Conservation (phyloP, 1,139 yeast species). For the Diutina rugosa region DNA sequence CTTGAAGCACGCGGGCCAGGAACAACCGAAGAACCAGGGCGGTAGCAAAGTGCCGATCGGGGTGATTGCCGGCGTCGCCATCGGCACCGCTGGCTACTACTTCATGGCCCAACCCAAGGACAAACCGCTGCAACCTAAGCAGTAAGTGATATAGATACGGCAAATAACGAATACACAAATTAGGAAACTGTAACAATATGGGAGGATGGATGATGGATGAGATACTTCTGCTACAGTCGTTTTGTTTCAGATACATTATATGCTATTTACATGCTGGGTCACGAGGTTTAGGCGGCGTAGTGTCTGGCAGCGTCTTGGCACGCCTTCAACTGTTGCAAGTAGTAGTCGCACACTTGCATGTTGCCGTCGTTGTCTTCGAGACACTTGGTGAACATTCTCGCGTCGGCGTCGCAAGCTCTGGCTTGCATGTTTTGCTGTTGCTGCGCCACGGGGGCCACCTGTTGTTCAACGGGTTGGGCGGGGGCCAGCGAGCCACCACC, state of each 20-base stretch:
- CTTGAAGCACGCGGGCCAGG: background rate
- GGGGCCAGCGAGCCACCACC: conserved; percentile 63
- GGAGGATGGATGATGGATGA: background rate
- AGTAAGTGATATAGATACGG: background rate
- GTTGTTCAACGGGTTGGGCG: conserved; percentile 36
- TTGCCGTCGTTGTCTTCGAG: conserved; percentile 86
- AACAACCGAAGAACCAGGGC: background rate
- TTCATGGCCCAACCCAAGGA: background rate
- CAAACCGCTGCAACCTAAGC: background rate
- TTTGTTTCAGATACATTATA: background rate
- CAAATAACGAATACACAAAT: background rate
- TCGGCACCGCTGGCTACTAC: background rate
- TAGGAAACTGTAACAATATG: background rate
- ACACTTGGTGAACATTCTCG: conserved; percentile 91
- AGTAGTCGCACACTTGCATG: conserved; percentile 94
- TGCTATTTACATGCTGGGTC: background rate
- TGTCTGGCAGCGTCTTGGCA: conserved; percentile 90
- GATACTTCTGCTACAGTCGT: background rate
- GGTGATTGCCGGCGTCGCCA: background rate
- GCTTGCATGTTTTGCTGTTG: conserved; percentile 35
- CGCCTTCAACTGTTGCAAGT: conserved; percentile 91
- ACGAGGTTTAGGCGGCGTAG: conserved; percentile 27
- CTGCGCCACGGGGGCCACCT: conserved; percentile 24
- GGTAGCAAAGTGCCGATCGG: background rate
- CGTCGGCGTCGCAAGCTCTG: conserved; percentile 77